Percentiles rank a stretch among this genome's conserved stretches.
Evolutionary conservation across 164 flowering plant species (phyloP).

Genomic region (Cinnamomum micranthum): DNA sequence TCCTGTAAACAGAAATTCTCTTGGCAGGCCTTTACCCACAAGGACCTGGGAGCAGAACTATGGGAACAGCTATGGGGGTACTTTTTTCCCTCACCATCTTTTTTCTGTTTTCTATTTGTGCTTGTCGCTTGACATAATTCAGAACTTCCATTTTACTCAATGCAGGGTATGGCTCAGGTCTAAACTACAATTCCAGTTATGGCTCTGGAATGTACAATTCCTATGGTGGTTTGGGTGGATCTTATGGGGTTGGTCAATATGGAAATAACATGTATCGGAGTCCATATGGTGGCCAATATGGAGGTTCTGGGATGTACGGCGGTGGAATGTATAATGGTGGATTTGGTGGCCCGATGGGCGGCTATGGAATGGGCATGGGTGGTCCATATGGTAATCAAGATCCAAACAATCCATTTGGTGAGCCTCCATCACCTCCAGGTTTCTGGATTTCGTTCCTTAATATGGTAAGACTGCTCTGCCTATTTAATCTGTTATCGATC

Average conservation of each 20-base stretch:
- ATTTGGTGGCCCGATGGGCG: constrained; percentile 58
- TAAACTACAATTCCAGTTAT: constrained; percentile 49
- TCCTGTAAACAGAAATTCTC: constrained; percentile 39
- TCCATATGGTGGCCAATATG: constrained; percentile 50
- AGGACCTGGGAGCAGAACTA: constrained; percentile 89
- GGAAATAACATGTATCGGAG: constrained; percentile 37
- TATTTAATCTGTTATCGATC: neutral
- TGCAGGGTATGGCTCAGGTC: constrained; percentile 58
- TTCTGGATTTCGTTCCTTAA: constrained; percentile 86
- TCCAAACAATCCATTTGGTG: constrained; percentile 86
- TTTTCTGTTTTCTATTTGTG: neutral
- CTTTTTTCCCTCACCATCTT: neutral
- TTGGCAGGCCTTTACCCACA: constrained; percentile 75
- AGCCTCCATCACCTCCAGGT: constrained; percentile 80
- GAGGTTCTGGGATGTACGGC: constrained; percentile 49
- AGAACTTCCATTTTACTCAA: neutral
- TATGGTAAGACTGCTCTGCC: constrained; percentile 37
- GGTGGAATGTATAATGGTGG: constrained; percentile 73
- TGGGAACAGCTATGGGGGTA: constrained; percentile 49
- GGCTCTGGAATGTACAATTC: constrained; percentile 57
- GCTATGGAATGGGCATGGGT: constrained; percentile 58
- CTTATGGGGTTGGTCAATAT: constrained; percentile 50
- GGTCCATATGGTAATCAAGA: constrained; percentile 69
- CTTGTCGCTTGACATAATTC: neutral
- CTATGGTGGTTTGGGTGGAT: constrained; percentile 52